phyloP scores from a whole-genome alignment of 1,139 yeast genomes.

The Candida sanyaensis region DNA sequence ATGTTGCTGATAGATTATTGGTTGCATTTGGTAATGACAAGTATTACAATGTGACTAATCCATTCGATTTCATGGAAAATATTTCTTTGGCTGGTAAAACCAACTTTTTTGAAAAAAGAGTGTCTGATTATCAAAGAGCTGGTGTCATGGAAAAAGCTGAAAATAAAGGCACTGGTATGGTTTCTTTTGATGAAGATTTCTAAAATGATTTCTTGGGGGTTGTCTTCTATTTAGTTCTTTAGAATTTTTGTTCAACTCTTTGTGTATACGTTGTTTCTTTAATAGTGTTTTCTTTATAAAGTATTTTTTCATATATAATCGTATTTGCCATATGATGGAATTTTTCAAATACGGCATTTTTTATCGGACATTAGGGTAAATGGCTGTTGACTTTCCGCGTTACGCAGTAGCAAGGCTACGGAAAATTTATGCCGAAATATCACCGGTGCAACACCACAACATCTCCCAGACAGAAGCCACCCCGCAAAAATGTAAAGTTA shows the following conservation, averaged over 20 bases:
- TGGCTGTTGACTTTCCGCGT: neutral
- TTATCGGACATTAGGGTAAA: neutral
- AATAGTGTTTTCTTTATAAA: too few relatives aligned
- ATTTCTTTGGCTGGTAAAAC: conserved; percentile 97
- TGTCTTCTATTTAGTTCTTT: too few relatives aligned
- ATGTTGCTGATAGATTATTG: conserved; percentile 92
- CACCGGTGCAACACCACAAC: too few relatives aligned
- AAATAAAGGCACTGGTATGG: conserved; percentile 32
- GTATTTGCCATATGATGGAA: neutral
- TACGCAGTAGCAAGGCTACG: neutral
- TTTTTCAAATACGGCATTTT: neutral
- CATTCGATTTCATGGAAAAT: conserved; percentile 98
- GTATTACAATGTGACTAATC: conserved; percentile 84
- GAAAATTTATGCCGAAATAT: neutral
- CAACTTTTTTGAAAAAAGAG: conserved; percentile 98
- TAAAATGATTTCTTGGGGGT: conserved; percentile 18
- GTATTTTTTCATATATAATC: too few relatives aligned
- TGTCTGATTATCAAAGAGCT: conserved; percentile 97
- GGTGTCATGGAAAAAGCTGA: conserved; percentile 81
- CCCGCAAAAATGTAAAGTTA: neutral
- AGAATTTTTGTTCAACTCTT: too few relatives aligned
- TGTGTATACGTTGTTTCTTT: too few relatives aligned
- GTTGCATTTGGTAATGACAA: conserved; percentile 89
- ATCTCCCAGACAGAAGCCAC: neutral
- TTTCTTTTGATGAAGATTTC: conserved; percentile 53